Percentiles rank a stretch among this genome's conserved stretches.
phyloP scores from a whole-genome alignment of 2,329 filamentous ascomycete genomes.

The Aureobasidium sp. region DNA sequence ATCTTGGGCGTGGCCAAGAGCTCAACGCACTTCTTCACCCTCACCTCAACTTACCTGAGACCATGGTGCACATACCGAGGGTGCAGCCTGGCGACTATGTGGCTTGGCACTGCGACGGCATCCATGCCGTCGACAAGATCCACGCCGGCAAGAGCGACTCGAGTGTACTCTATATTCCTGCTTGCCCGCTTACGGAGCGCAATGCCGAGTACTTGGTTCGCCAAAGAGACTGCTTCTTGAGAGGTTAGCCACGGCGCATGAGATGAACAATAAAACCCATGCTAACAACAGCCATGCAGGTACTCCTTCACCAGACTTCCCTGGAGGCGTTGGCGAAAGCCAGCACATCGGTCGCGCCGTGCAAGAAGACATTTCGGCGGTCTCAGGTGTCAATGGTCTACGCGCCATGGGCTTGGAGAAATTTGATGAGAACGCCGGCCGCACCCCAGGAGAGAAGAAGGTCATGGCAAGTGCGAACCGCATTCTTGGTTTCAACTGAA shows the following conservation, averaged over 20 bases:
- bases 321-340: constrained; percentile 54
- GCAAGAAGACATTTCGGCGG: constrained; percentile 28
- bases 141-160: constrained; percentile 44
- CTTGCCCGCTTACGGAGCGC: constrained; percentile 65
- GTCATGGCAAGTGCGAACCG: constrained; percentile 12
- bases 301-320: constrained; percentile 38
- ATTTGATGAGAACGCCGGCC: neutral
- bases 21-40: constrained; percentile 59
- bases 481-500: constrained; percentile 9
- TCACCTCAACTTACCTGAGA: constrained; percentile 57
- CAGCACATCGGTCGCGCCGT: constrained; percentile 32
- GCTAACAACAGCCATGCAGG: constrained; percentile 16
- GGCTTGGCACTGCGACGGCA: constrained; percentile 60
- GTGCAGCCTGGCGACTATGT: constrained; percentile 70
- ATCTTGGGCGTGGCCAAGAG: constrained; percentile 62
- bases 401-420: constrained; percentile 15
- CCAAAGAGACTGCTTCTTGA: constrained; percentile 60
- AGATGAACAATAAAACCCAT: neutral
- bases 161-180: constrained; percentile 60
- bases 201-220: constrained; percentile 63
- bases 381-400: constrained; percentile 30
- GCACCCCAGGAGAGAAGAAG: constrained; percentile 13
- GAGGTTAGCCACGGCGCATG: constrained; percentile 35
- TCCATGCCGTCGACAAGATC: constrained; percentile 73
- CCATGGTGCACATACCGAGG: constrained; percentile 64